Percentiles rank a stretch among this genome's conserved stretches.
These are phyloP conservation scores for Saccharomycopsis vini DNA, from an alignment of 805 yeast genomes.

Conservation along the genomic window DNA sequence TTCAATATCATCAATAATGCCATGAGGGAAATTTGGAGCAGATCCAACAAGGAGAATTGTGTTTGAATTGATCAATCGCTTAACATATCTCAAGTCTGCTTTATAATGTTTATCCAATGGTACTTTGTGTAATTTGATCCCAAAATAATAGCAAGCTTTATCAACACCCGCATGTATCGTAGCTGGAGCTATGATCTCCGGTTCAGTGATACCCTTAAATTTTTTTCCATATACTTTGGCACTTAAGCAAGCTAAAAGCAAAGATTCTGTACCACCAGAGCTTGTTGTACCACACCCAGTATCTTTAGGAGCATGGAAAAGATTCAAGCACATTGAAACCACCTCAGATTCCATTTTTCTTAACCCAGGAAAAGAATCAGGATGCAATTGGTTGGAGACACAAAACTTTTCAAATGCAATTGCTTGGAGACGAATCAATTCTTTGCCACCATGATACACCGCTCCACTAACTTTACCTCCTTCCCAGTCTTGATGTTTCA, in stretches of 20 bases:
- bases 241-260: slow-evolving; percentile 75
- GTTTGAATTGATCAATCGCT: slow-evolving; percentile 59
- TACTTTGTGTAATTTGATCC: slow-evolving; percentile 74
- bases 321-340: slow-evolving; percentile 75
- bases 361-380: slow-evolving; percentile 94
- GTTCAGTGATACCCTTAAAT: slow-evolving; percentile 50
- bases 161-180: slow-evolving; percentile 94
- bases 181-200: slow-evolving; percentile 83
- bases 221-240: slow-evolving; percentile 71
- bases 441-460: slow-evolving; percentile 91
- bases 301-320: slow-evolving; percentile 78
- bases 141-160: slow-evolving; percentile 87
- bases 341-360: slow-evolving; percentile 95
- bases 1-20: slow-evolving; percentile 84
- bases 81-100: slow-evolving; percentile 57
- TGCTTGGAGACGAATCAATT: slow-evolving; percentile 63
- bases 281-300: slow-evolving; percentile 73
- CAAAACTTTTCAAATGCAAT: slow-evolving; percentile 67
- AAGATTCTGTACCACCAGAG: slow-evolving; percentile 93
- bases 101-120: slow-evolving; percentile 65
- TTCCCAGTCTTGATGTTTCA: slow-evolving; percentile 74
- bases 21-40: slow-evolving; percentile 97
- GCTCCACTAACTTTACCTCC: slow-evolving; percentile 89
- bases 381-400: slow-evolving; percentile 91
- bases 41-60: slow-evolving; percentile 86